Evolutionary conservation across 2,329 filamentous ascomycete genomes (phyloP), one percentile per base, ranked within the genome.

Genomic region (Aureobasidium sp.): DNA sequence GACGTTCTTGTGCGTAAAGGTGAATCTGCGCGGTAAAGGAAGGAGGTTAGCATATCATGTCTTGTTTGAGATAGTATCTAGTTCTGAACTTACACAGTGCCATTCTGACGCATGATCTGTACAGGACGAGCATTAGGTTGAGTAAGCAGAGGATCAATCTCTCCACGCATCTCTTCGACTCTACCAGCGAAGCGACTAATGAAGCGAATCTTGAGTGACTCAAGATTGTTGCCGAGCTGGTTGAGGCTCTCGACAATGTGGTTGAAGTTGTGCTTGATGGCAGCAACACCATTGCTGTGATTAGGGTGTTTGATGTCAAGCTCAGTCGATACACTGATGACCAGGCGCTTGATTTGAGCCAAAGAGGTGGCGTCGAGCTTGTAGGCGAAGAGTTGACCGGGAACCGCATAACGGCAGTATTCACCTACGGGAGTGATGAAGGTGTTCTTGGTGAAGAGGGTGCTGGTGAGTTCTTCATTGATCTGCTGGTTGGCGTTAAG

Each of bases 221-320:
- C 42, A 2, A 60, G 43, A 8, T 25, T 60, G 43, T 60, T 60
- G 8, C 42, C 56, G 2, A 45, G 42, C 29, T 48, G 23, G n/a
- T 50, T 50, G 23, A 60, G 43, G 38, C 56, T 60, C 29, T 60
- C 38, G n/a, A 60, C 56, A 8, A 60, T 40, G 31, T 60, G 56
- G 23, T 50, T 60, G 56, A 60, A 48, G 43, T 60, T 60, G 56
- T 60, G 56, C 56, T 60, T 60, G 4, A 60, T 20, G 29, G 56
- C 56, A 9, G 56, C 56, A 33, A 60, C 33, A 18, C 56, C 56
- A 48, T 60, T n/a, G n/a, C 43, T 29, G 33, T 60, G 56, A 4
- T 27, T 9, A 27, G 56, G 42, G 23, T 60, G 42, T 18, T 38
- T 60, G 43, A 60, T 50, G 16, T 60, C 56, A 9, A 27, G n/a